These are phyloP conservation scores for Phaffomyces antillensis DNA, from an alignment of 805 yeast species.

Conservation along the genomic window DNA sequence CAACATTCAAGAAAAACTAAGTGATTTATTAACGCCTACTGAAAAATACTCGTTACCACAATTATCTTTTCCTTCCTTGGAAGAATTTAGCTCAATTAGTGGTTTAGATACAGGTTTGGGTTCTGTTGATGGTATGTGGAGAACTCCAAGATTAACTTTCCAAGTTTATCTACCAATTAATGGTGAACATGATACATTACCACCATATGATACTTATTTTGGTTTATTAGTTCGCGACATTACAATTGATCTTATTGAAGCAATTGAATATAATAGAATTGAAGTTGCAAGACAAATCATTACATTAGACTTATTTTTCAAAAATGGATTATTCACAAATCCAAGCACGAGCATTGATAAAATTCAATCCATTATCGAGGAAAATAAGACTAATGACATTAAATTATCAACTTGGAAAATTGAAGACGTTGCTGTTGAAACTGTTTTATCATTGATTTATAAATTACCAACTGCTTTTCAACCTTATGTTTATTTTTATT, in stretches of 20 bases:
- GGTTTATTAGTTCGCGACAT: slow-evolving; percentile 70
- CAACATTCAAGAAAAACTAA: slow-evolving; percentile 24
- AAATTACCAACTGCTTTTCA: slow-evolving; percentile 62
- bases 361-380: slow-evolving; percentile 37
- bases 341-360: slow-evolving; percentile 77
- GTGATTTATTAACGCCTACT: slow-evolving; percentile 10
- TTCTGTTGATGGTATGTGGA: slow-evolving; percentile 62
- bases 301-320: slow-evolving; percentile 65
- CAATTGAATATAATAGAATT: slow-evolving; percentile 81
- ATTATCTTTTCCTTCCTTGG: slow-evolving; percentile 30
- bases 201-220: slow-evolving; percentile 35
- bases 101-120: slow-evolving; percentile 34
- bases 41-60: slow-evolving; percentile 18
- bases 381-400: slow-evolving; percentile 28
- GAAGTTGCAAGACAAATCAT: slow-evolving; percentile 82
- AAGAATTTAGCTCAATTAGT: slow-evolving; percentile 25
- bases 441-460: slow-evolving; percentile 70
- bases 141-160: slow-evolving; percentile 50
- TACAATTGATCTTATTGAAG: slow-evolving; percentile 64
- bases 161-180: slow-evolving; percentile 49
- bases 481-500: slow-evolving; percentile 71
- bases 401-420: slow-evolving; percentile 71
- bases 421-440: slow-evolving; percentile 84
- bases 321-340: slow-evolving; percentile 53
- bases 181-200: slow-evolving; percentile 63